phyloP scores from a whole-genome alignment of 805 yeast species.

The Starmerella stigmatis region DNA sequence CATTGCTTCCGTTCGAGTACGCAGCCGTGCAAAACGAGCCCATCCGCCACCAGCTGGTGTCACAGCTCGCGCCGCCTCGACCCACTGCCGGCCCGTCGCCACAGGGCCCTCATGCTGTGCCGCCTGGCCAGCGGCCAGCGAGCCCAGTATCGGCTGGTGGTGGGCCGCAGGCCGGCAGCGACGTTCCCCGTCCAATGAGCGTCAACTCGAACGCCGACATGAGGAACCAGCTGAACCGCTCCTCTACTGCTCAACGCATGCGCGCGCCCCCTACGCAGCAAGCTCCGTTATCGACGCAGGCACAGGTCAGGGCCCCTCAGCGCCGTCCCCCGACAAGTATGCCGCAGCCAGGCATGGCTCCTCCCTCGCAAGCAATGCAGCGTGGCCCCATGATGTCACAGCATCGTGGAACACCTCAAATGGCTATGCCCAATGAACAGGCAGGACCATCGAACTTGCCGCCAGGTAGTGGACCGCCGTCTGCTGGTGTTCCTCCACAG shows the following conservation, averaged over 20 bases:
- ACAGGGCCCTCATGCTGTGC: too few species aligned
- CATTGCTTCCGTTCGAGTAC: slow-evolving; percentile 23
- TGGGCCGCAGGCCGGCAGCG: too few species aligned
- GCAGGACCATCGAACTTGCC: too few species aligned
- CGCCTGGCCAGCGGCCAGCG: too few species aligned
- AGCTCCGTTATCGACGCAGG: background rate
- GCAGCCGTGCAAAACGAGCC: slow-evolving; percentile 13
- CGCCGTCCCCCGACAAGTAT: slow-evolving; percentile 1
- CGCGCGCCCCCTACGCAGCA: background rate
- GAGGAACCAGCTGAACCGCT: background rate
- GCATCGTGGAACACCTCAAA: background rate
- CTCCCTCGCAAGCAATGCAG: background rate
- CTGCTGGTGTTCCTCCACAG: background rate
- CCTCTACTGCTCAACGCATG: background rate
- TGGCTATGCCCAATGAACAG: background rate
- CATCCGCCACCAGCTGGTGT: slow-evolving; percentile 12
- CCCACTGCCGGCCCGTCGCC: background rate
- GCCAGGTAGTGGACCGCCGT: background rate
- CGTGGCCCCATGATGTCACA: background rate
- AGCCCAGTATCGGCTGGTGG: too few species aligned
- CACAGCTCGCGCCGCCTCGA: slow-evolving; percentile 9
- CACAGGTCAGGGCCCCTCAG: background rate
- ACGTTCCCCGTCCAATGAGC: too few species aligned
- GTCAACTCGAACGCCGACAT: background rate
- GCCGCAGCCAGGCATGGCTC: background rate